Percentiles rank a stretch among this genome's conserved stretches.
phyloP scores from a whole-genome alignment of 345 rosid species.

The Syzygium jambos region DNA sequence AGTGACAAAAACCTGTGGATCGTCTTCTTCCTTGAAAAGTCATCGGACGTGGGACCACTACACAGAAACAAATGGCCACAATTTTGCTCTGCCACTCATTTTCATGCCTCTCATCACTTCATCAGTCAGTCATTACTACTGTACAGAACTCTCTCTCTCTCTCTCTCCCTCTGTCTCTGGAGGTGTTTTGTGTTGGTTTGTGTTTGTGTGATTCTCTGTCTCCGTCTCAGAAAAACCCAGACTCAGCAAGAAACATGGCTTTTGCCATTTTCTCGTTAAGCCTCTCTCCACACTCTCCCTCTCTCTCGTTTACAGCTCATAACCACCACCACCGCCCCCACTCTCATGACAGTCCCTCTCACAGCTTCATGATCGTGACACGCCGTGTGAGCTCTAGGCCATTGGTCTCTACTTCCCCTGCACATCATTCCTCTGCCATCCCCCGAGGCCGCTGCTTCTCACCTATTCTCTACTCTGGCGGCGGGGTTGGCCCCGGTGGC shows the following conservation, averaged over 20 bases:
- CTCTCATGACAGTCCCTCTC: neutral
- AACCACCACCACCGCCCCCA: neutral
- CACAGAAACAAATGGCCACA: neutral
- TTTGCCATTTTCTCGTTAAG: constrained; percentile 16
- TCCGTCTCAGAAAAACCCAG: neutral
- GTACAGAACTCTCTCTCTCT: neutral
- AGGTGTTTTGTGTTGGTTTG: neutral
- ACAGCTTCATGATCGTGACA: neutral
- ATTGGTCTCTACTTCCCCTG: constrained; percentile 1
- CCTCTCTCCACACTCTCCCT: neutral
- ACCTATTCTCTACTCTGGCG: constrained; percentile 11
- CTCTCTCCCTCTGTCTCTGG: neutral
- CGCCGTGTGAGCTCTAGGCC: neutral
- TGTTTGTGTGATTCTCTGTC: neutral
- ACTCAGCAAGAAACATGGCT: constrained; percentile 16
- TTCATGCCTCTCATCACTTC: neutral
- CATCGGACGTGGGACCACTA: neutral
- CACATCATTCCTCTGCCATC: constrained; percentile 1
- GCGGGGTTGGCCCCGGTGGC: constrained; percentile 14
- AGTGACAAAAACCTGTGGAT: neutral
- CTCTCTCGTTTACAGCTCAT: neutral
- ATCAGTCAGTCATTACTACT: neutral
- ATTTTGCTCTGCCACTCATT: neutral
- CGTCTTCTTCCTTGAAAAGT: neutral
- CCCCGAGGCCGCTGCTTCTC: constrained; percentile 3